phyloP scores from a whole-genome alignment of 2,329 filamentous ascomycete genomes.

The Aspergillus transmontanensis region DNA sequence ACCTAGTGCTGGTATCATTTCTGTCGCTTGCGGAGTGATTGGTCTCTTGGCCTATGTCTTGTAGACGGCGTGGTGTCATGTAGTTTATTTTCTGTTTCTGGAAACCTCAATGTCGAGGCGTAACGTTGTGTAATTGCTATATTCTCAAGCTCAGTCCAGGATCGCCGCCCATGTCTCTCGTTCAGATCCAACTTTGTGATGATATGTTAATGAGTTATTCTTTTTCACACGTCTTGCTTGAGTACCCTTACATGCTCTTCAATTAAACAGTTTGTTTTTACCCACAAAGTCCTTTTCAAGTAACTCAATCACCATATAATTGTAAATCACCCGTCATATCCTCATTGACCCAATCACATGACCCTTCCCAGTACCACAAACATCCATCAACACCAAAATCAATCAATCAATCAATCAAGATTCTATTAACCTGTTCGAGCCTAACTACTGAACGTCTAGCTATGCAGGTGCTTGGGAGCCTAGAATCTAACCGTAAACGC shows the following conservation, averaged over 20 bases:
- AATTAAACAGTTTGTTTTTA: not conserved
- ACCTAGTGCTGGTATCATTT: conserved; percentile 23
- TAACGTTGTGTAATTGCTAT: not conserved
- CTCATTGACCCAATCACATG: no score
- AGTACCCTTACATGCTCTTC: not conserved
- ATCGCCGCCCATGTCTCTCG: not conserved
- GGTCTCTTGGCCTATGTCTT: conserved; percentile 33
- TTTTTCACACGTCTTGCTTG: not conserved
- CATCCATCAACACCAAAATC: no score
- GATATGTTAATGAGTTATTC: not conserved
- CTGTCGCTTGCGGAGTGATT: conserved; percentile 26
- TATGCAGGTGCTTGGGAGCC: no score
- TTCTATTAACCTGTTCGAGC: no score
- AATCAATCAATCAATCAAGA: no score
- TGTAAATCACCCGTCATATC: no score
- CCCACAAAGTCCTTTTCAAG: no score
- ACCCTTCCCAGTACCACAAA: no score
- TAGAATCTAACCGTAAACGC: no score
- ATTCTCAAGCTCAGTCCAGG: not conserved
- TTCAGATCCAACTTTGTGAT: not conserved
- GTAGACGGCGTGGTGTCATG: conserved; percentile 16
- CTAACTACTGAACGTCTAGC: no score
- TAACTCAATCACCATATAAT: no score
- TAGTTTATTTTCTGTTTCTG: not conserved
- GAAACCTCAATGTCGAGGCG: not conserved